Percentiles rank a stretch among this genome's conserved stretches.
Evolutionary conservation across 257 asterid species (phyloP).

Genomic region (Ocimum tenuiflorum): DNA sequence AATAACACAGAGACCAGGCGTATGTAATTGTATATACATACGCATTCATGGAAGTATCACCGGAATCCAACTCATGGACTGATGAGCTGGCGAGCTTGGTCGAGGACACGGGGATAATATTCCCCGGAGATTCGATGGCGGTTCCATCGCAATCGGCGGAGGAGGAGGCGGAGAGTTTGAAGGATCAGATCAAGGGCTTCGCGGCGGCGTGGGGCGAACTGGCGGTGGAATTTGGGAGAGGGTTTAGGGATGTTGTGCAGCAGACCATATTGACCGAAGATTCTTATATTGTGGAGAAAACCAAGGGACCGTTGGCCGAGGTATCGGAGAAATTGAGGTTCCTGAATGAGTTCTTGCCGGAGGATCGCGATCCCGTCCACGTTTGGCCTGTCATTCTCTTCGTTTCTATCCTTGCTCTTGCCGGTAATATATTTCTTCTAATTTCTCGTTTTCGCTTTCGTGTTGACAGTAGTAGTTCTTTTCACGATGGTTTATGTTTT

Average conservation of each 20-base stretch:
- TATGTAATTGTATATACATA: not conserved
- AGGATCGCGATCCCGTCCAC: constrained; percentile 80
- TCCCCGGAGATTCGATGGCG: constrained; percentile 33
- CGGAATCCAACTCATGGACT: constrained; percentile 57
- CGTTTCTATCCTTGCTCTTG: constrained; percentile 57
- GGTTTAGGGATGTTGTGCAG: constrained; percentile 69
- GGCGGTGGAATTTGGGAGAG: constrained; percentile 61
- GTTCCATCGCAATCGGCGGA: constrained; percentile 16
- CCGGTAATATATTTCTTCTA: constrained; percentile 36
- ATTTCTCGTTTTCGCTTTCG: not conserved
- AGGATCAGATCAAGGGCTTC: constrained; percentile 80
- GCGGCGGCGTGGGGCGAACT: constrained; percentile 83
- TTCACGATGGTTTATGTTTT: too few relatives aligned
- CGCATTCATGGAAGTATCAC: constrained; percentile 45
- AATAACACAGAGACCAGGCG: too few relatives aligned
- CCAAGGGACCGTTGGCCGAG: constrained; percentile 44
- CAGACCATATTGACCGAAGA: constrained; percentile 70
- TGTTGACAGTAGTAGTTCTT: too few relatives aligned
- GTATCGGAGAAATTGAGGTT: constrained; percentile 51
- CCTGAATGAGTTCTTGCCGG: constrained; percentile 73
- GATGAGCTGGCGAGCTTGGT: constrained; percentile 74
- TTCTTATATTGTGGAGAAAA: constrained; percentile 64
- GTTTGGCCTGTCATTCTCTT: constrained; percentile 65
- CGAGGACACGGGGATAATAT: constrained; percentile 53
- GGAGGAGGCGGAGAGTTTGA: constrained; percentile 50